Conservation (phyloP, 2,329 filamentous ascomycete species). For the Huntiella savannae region DNA sequence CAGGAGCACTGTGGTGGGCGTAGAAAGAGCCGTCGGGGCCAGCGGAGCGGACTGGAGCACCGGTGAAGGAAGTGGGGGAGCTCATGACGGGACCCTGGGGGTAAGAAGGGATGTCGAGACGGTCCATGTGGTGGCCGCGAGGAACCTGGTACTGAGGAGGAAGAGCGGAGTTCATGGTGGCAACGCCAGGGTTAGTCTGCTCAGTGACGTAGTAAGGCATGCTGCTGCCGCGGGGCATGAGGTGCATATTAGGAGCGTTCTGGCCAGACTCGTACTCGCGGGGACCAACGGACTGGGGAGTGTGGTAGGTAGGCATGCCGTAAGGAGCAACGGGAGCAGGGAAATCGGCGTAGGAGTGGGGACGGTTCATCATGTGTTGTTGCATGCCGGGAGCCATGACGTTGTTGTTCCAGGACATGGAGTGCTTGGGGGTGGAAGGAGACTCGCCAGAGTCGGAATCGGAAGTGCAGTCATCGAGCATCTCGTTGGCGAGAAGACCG, state of each 20-base stretch:
- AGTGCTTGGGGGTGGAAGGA: slow-evolving; percentile 37
- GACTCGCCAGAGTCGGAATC: slow-evolving; percentile 40
- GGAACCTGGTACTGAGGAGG: slow-evolving; percentile 33
- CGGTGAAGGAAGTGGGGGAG: slow-evolving; percentile 39
- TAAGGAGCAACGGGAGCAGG: slow-evolving; percentile 28
- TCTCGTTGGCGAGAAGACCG: slow-evolving; percentile 35
- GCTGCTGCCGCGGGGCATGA: slow-evolving; percentile 30
- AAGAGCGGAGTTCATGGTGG: slow-evolving; percentile 38
- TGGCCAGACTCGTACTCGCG: slow-evolving; percentile 26
- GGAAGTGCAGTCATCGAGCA: slow-evolving; percentile 33
- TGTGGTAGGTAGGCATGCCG: slow-evolving; percentile 16
- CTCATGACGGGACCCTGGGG: slow-evolving; percentile 27
- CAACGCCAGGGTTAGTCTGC: slow-evolving; percentile 40
- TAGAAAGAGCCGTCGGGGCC: slow-evolving; percentile 36
- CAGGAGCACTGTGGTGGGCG: slow-evolving; percentile 30
- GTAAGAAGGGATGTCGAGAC: slow-evolving; percentile 30
- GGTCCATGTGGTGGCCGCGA: slow-evolving; percentile 26
- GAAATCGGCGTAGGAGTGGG: slow-evolving; percentile 36
- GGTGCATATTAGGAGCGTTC: slow-evolving; percentile 20
- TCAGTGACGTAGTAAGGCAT: slow-evolving; percentile 41
- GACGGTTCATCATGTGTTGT: slow-evolving; percentile 27
- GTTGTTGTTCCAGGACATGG: slow-evolving; percentile 30
- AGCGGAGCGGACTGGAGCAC: slow-evolving; percentile 33
- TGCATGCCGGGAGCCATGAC: slow-evolving; percentile 22
- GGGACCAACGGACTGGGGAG: slow-evolving; percentile 15